Evolutionary conservation across 768 basidiomycete species (phyloP).

Genomic region (Sarcomyxa edulis): DNA sequence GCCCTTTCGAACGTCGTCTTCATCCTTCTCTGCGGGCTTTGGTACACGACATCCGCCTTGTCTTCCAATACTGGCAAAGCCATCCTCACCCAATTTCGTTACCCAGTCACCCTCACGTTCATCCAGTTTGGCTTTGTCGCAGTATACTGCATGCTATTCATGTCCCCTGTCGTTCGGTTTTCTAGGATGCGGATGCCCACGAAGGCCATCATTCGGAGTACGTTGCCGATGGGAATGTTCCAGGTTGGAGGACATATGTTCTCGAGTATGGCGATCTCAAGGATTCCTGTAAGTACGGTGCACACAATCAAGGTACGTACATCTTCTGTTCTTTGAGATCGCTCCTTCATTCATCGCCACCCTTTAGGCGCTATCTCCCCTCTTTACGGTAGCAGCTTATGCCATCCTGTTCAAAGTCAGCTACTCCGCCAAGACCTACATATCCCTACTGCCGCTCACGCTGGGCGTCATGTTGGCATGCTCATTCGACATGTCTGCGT

Average conservation of each 20-base stretch:
- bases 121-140: conserved; percentile 97
- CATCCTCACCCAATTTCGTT: conserved; percentile 88
- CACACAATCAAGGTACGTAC: conserved; percentile 91
- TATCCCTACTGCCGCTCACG: conserved; percentile 92
- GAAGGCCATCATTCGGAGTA: conserved; percentile 64
- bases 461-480: conserved; percentile 97
- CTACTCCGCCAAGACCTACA: conserved; percentile 87
- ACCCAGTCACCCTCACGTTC: conserved; percentile 95
- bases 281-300: conserved; percentile 95
- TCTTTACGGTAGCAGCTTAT: conserved; percentile 96
- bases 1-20: conserved; percentile 44
- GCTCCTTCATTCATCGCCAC: conserved; percentile 1
- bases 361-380: conserved; percentile 84
- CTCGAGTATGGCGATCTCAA: conserved; percentile 93
- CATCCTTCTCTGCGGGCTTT: conserved; percentile 77
- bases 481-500: conserved; percentile 87
- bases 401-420: conserved; percentile 90
- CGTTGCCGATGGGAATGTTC: conserved; percentile 94
- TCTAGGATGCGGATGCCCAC: conserved; percentile 69
- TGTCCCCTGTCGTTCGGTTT: conserved; percentile 68
- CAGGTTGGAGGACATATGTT: conserved; percentile 98
- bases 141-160: conserved; percentile 77
- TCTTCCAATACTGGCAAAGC: conserved; percentile 97
- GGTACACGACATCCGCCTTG: conserved; percentile 91
- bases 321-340: background rate